Evolutionary conservation across 768 basidiomycete species (phyloP).

Genomic region (Podaxis pistillaris): DNA sequence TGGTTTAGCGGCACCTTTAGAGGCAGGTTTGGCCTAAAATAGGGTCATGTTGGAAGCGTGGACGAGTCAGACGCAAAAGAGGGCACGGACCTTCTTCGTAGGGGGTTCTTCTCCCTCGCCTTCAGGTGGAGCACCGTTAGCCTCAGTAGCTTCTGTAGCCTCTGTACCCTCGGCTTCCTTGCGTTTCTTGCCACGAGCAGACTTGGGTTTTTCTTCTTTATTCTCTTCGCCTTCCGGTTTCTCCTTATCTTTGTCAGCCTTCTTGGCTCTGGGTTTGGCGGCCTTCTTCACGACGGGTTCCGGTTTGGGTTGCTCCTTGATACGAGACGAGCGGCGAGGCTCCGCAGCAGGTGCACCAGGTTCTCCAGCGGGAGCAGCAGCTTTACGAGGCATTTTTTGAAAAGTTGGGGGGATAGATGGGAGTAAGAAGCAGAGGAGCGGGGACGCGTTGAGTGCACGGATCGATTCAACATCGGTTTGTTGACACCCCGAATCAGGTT

Average conservation of each 20-base stretch:
- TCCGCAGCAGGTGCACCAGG: constrained; percentile 37
- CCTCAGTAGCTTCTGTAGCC: constrained; percentile 31
- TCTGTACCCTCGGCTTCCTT: constrained; percentile 37
- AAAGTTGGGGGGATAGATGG: constrained; percentile 15
- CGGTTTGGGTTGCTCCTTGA: constrained; percentile 68
- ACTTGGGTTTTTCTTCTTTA: constrained; percentile 58
- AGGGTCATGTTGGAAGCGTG: not conserved
- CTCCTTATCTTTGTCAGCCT: constrained; percentile 44
- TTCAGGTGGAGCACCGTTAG: constrained; percentile 33
- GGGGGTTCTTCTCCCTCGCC: constrained; percentile 46
- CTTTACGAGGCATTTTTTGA: constrained; percentile 69
- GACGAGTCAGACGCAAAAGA: not conserved
- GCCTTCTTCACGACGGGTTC: constrained; percentile 55
- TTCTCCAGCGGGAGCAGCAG: constrained; percentile 43
- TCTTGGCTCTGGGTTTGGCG: constrained; percentile 62
- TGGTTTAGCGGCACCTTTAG: constrained; percentile 39
- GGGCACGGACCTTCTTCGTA: constrained; percentile 56
- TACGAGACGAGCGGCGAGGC: constrained; percentile 73
- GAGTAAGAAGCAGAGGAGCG: constrained; percentile 23
- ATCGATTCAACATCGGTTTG: constrained; percentile 34
- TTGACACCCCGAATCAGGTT: constrained; percentile 27
- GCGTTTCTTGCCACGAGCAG: constrained; percentile 40
- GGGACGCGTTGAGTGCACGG: constrained; percentile 28
- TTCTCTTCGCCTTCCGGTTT: constrained; percentile 33
- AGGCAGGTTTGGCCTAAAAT: constrained; percentile 41